Conservation (phyloP, 148 eudicot genomes). For the Silene uniflora region DNA sequence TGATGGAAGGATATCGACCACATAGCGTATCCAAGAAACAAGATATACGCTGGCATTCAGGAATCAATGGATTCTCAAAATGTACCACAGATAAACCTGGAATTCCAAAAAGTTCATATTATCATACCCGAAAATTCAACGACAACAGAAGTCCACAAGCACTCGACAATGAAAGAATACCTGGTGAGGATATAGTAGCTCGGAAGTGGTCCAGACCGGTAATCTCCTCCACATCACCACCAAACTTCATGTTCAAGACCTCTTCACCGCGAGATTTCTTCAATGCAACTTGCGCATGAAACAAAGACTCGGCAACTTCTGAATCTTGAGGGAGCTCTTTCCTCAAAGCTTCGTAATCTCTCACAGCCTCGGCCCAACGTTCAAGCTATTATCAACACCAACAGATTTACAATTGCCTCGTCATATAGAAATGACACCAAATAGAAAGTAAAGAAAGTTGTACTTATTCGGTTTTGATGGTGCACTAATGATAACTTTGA, state of each 20-base stretch:
- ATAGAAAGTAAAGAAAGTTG: background rate
- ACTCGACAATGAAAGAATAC: slow-evolving; percentile 25
- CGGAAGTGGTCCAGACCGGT: slow-evolving; percentile 65
- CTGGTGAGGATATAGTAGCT: slow-evolving; percentile 65
- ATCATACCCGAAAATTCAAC: background rate
- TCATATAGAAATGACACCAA: background rate
- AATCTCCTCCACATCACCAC: slow-evolving; percentile 69
- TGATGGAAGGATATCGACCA: slow-evolving; percentile 61
- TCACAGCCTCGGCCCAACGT: slow-evolving; percentile 76
- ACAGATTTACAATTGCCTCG: background rate
- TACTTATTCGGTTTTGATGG: no score
- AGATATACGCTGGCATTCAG: slow-evolving; percentile 59
- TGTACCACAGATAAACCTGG: slow-evolving; percentile 73
- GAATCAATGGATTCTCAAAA: slow-evolving; percentile 40
- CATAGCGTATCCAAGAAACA: slow-evolving; percentile 53
- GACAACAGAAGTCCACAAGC: background rate
- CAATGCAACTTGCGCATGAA: slow-evolving; percentile 82
- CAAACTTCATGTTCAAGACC: slow-evolving; percentile 71
- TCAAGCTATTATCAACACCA: slow-evolving; percentile 56
- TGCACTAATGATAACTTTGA: no score
- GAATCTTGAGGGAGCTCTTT: slow-evolving; percentile 61
- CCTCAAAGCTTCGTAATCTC: slow-evolving; percentile 77
- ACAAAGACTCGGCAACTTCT: slow-evolving; percentile 75
- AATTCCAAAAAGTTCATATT: slow-evolving; percentile 12
- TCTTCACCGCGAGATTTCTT: slow-evolving; percentile 82